These are phyloP conservation scores for Anacardium occidentale DNA, from an alignment of 345 rosid species.

Conservation along the genomic window DNA sequence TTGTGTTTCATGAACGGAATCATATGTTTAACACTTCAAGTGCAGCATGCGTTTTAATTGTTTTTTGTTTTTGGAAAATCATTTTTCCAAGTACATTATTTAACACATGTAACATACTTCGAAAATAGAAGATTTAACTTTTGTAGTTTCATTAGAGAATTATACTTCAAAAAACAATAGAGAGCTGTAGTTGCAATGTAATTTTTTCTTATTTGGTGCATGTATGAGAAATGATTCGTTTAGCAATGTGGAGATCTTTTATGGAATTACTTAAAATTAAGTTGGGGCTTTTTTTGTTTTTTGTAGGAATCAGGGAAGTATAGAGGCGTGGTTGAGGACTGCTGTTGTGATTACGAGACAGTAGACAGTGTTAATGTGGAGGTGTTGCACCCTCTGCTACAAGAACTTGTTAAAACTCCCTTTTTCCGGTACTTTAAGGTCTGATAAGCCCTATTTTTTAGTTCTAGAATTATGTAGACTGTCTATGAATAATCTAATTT, in stretches of 20 bases:
- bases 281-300: neutral
- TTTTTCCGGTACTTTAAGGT: conserved; percentile 95
- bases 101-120: too few relatives aligned
- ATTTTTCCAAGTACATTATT: too few relatives aligned
- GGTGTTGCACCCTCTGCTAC: conserved; percentile 76
- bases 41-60: too few relatives aligned
- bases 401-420: conserved; percentile 73
- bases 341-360: conserved; percentile 91
- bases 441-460: conserved; percentile 6
- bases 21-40: neutral
- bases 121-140: too few relatives aligned
- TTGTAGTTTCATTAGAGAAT: neutral
- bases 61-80: too few relatives aligned
- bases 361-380: conserved; percentile 64
- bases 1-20: neutral
- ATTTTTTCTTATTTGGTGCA: neutral
- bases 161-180: neutral
- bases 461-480: neutral
- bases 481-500: neutral
- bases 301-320: conserved; percentile 28
- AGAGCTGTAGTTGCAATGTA: neutral
- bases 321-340: conserved; percentile 80
- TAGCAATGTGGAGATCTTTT: neutral
- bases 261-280: neutral
- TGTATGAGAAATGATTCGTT: neutral